These are phyloP conservation scores for Geoglossum cookeanum DNA, from an alignment of 2,329 filamentous ascomycete genomes.

Conservation along the genomic window DNA sequence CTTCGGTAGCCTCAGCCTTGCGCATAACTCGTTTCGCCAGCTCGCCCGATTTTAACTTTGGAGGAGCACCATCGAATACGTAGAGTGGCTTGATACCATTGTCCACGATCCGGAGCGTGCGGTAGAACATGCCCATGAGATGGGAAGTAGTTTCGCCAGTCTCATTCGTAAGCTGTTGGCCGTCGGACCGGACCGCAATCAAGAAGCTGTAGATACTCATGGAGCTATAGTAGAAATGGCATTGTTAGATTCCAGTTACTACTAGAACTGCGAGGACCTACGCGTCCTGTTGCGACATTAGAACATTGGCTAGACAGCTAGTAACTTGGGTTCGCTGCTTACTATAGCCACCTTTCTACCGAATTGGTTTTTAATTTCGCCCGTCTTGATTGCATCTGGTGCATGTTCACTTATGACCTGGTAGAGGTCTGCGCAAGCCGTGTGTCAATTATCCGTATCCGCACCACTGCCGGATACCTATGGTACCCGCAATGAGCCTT, in stretches of 20 bases:
- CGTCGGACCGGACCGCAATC: constrained; percentile 89
- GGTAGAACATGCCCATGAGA: constrained; percentile 99
- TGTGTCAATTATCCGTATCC: neutral
- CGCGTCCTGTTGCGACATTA: constrained; percentile 31
- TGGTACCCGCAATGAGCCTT: neutral
- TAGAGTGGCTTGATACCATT: constrained; percentile 98
- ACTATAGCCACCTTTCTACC: constrained; percentile 96
- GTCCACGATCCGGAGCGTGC: constrained; percentile 91
- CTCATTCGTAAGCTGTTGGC: constrained; percentile 90
- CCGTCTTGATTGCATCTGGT: constrained; percentile 86
- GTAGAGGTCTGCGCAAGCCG: constrained; percentile 38
- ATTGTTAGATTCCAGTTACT: constrained; percentile 3
- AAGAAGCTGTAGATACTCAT: constrained; percentile 99
- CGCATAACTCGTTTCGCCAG: constrained; percentile 89
- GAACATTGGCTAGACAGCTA: neutral
- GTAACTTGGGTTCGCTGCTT: constrained; percentile 21
- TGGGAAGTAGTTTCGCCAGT: constrained; percentile 93
- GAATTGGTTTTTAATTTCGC: constrained; percentile 98
- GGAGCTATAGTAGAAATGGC: constrained; percentile 34
- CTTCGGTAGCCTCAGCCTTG: constrained; percentile 79
- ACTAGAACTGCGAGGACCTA: constrained; percentile 15
- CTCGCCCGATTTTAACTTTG: constrained; percentile 94
- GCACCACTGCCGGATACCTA: neutral
- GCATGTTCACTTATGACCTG: constrained; percentile 78
- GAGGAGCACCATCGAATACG: constrained; percentile 91